Evolutionary conservation across 805 yeast species (phyloP).

Genomic region (Isabelozyma pseudorhagii): DNA sequence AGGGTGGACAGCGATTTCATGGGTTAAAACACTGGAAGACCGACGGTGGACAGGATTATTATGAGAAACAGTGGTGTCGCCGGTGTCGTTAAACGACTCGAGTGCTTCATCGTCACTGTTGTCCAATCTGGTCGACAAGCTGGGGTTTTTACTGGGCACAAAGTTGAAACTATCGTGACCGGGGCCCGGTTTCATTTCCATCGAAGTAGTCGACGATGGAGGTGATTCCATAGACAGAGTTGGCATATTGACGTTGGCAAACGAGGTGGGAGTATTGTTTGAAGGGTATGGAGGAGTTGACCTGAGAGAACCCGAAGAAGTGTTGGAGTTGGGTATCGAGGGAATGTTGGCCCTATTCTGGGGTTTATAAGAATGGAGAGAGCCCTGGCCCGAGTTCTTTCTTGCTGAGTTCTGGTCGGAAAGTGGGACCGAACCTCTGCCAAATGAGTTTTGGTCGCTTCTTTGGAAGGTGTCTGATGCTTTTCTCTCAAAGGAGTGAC

Average conservation of each 20-base stretch:
- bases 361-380: background rate
- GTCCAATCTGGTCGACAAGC: conserved; percentile 6
- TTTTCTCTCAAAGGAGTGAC: background rate
- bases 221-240: background rate
- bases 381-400: background rate
- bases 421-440: background rate
- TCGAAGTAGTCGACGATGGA: background rate
- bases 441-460: background rate
- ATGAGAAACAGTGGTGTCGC: background rate
- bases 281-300: background rate
- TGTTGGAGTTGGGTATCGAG: background rate
- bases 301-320: background rate
- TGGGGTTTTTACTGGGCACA: conserved; percentile 13
- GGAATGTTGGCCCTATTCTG: background rate
- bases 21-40: background rate
- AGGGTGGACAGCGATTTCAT: background rate
- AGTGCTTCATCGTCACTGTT: conserved; percentile 1
- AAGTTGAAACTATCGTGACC: conserved; percentile 10
- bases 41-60: background rate
- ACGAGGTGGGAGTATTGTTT: background rate
- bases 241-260: background rate
- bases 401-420: no score
- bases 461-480: background rate
- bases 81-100: background rate
- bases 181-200: background rate